Evolutionary conservation across 495 filamentous ascomycete species (phyloP), one percentile per base, ranked within the genome.

Genomic region (Aspergillus coremiiformis): DNA sequence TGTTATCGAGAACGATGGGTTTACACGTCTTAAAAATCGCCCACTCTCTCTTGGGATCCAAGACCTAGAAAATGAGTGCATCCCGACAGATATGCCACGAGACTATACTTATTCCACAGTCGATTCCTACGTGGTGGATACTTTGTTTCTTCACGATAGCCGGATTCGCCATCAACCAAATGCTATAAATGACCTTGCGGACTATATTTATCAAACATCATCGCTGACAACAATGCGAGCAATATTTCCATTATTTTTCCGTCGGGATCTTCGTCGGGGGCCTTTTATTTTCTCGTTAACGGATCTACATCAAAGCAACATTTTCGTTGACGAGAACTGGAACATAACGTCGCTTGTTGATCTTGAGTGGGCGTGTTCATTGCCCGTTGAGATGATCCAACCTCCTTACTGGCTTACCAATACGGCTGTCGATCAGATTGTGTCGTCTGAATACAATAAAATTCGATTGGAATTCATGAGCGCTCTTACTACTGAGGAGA

Each of bases 281-380:
- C 63, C 59, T 9, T 66, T 63, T 47, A 39, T 57, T 14, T 56
- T 52, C 46, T 54, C 15, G 4, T 45, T 68, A 10, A 68, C 64
- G 5, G 64, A 68, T 42, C 51, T 71, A 6, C 63, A 69, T 52
- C 54, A 12, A n/a, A n/a, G n/a, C n/a, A n/a, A n/a, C n/a, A n/a
- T n/a, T n/a, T n/a, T n/a, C n/a, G n/a, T n/a, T n/a, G 66, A 71
- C 46, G 42, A 56, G 17, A 15, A 71, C 22, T 66, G 56, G 64
- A 44, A 69, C 53, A 64, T 70, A 43, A 68, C 49, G 27, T 66
- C 43, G 32, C 45, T 69, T 10, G 49, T 69, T 0, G 65, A 69
- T 24, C 57, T 61, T 23, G 64, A 69, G 53, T 69, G 60, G 65
- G 66, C 64, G 10, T 69, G 63, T 50, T 58, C 64, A n/a, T 45